Conservation (phyloP, 345 rosid species). For the Chamaenerion angustifolium region DNA sequence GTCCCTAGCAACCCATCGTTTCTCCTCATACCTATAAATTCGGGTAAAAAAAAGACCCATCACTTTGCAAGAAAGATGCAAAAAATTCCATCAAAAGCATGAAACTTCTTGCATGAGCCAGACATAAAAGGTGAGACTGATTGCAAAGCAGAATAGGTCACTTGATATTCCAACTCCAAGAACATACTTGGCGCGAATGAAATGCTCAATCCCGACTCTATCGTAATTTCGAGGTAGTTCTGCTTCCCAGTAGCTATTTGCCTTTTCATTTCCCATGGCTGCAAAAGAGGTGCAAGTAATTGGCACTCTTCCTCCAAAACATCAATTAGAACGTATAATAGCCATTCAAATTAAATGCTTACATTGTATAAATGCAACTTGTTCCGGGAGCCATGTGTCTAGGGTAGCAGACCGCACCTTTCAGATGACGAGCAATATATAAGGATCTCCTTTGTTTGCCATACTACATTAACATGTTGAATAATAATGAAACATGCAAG, state of each 20-base stretch:
- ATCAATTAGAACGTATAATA: neutral
- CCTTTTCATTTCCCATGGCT: constrained; percentile 97
- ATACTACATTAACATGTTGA: too few species aligned
- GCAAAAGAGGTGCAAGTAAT: constrained; percentile 10
- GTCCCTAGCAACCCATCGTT: constrained; percentile 77
- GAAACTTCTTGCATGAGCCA: too few species aligned
- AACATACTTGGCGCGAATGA: constrained; percentile 87
- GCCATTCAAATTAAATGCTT: constrained; percentile 13
- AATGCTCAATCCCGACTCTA: constrained; percentile 89
- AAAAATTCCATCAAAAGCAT: too few species aligned
- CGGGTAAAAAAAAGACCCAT: too few species aligned
- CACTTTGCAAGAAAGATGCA: too few species aligned
- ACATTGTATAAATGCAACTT: constrained; percentile 86
- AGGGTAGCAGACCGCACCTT: constrained; percentile 85
- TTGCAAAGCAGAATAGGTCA: too few species aligned
- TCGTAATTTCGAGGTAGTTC: constrained; percentile 83
- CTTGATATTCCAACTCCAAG: constrained; percentile 6
- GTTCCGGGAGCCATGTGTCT: constrained; percentile 99
- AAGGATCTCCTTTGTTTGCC: too few species aligned
- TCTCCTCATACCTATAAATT: constrained; percentile 66
- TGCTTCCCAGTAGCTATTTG: constrained; percentile 96
- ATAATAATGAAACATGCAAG: neutral
- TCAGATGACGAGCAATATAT: too few species aligned
- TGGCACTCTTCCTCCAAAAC: neutral
- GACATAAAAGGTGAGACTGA: too few species aligned